phyloP scores from a whole-genome alignment of 352 stramenopile species.

The Peronospora tabacina region DNA sequence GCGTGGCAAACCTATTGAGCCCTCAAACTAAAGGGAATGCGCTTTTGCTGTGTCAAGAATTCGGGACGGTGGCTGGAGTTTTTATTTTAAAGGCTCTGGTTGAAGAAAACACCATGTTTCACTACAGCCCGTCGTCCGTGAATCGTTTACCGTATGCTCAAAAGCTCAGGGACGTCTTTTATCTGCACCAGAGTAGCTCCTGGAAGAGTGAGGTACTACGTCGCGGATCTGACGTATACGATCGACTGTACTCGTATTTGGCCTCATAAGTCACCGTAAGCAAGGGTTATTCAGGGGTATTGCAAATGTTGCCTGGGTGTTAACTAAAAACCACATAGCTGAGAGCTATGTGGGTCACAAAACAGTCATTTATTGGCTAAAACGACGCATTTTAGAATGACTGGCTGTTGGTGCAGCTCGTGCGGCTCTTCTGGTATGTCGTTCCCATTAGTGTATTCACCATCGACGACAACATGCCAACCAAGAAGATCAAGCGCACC shows the following conservation, averaged over 20 bases:
- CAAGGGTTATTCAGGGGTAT: too few relatives aligned
- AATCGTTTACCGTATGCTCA: slow-evolving; percentile 50
- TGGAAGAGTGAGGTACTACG: slow-evolving; percentile 56
- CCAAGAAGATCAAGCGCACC: slow-evolving; percentile 84
- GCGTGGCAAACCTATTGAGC: slow-evolving; percentile 28
- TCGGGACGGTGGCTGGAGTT: slow-evolving; percentile 51
- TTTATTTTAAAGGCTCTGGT: slow-evolving; percentile 55
- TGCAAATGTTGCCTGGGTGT: too few relatives aligned
- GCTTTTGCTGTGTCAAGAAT: slow-evolving; percentile 54
- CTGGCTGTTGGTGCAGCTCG: slow-evolving; percentile 18
- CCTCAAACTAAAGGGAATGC: slow-evolving; percentile 17
- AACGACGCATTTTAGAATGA: slow-evolving; percentile 18
- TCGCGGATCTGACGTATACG: slow-evolving; percentile 44
- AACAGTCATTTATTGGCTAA: slow-evolving; percentile 13
- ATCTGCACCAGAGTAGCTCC: slow-evolving; percentile 51
- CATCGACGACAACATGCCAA: slow-evolving; percentile 80
- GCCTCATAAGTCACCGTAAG: slow-evolving; percentile 1
- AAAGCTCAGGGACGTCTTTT: slow-evolving; percentile 68
- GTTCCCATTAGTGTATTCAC: slow-evolving; percentile 79
- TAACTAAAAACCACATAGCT: too few relatives aligned
- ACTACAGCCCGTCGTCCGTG: slow-evolving; percentile 30
- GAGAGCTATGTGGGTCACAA: too few relatives aligned
- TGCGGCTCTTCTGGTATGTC: neutral
- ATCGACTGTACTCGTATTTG: slow-evolving; percentile 32
- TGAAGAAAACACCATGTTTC: slow-evolving; percentile 56